phyloP scores from a whole-genome alignment of 176 grass and related monocot genomes.

The Carex myosuroides region DNA sequence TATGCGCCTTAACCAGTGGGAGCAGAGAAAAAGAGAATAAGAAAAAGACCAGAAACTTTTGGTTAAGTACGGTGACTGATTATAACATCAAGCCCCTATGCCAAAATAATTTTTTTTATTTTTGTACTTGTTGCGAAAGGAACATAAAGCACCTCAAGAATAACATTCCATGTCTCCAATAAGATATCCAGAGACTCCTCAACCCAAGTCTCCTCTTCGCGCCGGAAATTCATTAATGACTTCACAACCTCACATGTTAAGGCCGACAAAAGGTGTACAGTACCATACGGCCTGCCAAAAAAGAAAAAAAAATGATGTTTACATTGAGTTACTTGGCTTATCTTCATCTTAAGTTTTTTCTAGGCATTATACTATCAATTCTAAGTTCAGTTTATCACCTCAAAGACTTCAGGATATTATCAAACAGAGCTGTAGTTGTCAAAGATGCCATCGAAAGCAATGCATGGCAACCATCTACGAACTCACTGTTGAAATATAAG shows the following conservation, averaged over 20 bases:
- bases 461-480: conserved; percentile 86
- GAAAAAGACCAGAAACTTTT: conserved; percentile 3
- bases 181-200: conserved; percentile 86
- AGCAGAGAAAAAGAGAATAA: neutral
- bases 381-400: conserved; percentile 40
- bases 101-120: neutral
- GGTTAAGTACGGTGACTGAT: neutral
- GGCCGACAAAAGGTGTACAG: conserved; percentile 67
- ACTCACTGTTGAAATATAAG: conserved; percentile 49
- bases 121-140: conserved; percentile 11
- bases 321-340: neutral
- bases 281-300: conserved; percentile 73
- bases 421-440: conserved; percentile 62
- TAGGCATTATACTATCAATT: neutral
- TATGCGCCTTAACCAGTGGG: neutral
- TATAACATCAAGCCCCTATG: neutral
- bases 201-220: conserved; percentile 87
- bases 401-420: conserved; percentile 77
- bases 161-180: conserved; percentile 92
- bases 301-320: conserved; percentile 6
- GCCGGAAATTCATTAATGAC: conserved; percentile 45
- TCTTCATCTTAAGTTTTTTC: neutral
- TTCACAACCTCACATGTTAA: conserved; percentile 91
- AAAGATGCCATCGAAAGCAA: conserved; percentile 90
- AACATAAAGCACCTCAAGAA: conserved; percentile 59